Base-by-base conservation (phyloP, 78 protist genomes). In the Diacronema lutheri region DNA sequence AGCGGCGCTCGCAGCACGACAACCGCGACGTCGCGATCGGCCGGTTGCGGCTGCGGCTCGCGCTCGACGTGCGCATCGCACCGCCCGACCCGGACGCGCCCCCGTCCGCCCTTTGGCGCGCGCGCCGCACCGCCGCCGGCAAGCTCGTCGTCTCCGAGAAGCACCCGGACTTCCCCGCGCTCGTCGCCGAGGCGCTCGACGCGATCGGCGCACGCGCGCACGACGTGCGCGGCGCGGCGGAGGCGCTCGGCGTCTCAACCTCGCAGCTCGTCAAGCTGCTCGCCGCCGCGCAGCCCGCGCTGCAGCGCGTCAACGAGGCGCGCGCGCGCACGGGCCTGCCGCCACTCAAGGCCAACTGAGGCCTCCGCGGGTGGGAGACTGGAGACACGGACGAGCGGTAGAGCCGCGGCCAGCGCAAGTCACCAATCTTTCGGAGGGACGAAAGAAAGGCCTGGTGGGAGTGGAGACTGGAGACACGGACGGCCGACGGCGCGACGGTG, bases 111-210 rank as follows among this genome's bases (percentile, higher is more conserved):
- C 77, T 69, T 16, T 69, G 77, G 77, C 1, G 0, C 35, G 1
- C 19, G 35, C 46, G 77, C 41, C 12, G 46, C 50, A 9, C 50
- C 16, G 23, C 13, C 31, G 46, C 26, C 16, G 77, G 50, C 46
- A 13, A 23, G 57, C 0, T 69, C 31, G 9, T 6, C 16, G 19
- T 69, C 77, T 13, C 7, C 11, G 77, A 69, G 31, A 40, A 1
- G 19, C 55, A 69, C 50, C 31, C 7, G 23, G 77, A 38, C 31
- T 69, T 69, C 31, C 77, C 77, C 21, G 0, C 56, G 5, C 7
- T 69, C 16, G 7, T 69, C 7, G 46, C 56, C 56, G 77, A 69
- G 50, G 77, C 77, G 56, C 77, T 69, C 31, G 77, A 69, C 19
- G 3, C 16, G 25, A 20, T 69, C 31, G 7, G 31, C 26, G 33